Conservation (phyloP, 148 eudicot genomes). For the Linanthus parryae region DNA sequence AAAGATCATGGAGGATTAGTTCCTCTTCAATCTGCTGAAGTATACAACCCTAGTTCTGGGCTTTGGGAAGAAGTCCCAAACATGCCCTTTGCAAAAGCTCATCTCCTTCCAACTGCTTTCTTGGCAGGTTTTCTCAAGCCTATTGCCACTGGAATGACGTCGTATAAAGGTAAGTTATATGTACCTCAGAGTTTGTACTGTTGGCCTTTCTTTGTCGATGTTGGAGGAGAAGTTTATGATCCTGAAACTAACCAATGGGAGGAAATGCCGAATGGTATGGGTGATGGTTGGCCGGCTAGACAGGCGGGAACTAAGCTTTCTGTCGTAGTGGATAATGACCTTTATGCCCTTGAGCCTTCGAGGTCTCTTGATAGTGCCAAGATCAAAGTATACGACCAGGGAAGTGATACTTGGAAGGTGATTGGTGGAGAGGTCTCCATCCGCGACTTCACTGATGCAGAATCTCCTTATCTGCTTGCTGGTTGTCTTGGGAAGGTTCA, state of each 20-base stretch:
- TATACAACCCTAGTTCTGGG: conserved; percentile 66
- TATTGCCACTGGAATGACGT: conserved; percentile 90
- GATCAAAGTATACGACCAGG: conserved; percentile 69
- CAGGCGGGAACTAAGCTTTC: conserved; percentile 96
- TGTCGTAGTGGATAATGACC: conserved; percentile 64
- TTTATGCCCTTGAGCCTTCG: conserved; percentile 84
- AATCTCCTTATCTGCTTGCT: conserved; percentile 83
- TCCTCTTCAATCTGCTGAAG: conserved; percentile 92
- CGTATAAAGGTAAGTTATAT: conserved; percentile 74
- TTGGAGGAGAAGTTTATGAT: conserved; percentile 92
- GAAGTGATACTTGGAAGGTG: conserved; percentile 75
- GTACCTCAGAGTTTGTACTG: conserved; percentile 94
- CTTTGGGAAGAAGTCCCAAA: conserved; percentile 73
- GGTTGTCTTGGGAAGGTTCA: conserved; percentile 76
- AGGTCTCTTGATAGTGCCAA: conserved; percentile 63
- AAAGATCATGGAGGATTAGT: conserved; percentile 62
- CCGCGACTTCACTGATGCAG: conserved; percentile 42
- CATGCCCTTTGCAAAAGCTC: conserved; percentile 97
- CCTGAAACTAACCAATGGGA: conserved; percentile 78
- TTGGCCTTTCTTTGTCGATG: conserved; percentile 99
- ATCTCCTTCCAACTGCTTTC: conserved; percentile 76
- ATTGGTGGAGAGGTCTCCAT: conserved; percentile 52
- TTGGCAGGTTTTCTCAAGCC: conserved; percentile 85
- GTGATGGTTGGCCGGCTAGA: conserved; percentile 98
- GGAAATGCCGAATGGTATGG: conserved; percentile 97